Percentiles rank a stretch among this genome's conserved stretches.
Evolutionary conservation across 768 basidiomycete species (phyloP).

Genomic region (Kwoniella europaea): DNA sequence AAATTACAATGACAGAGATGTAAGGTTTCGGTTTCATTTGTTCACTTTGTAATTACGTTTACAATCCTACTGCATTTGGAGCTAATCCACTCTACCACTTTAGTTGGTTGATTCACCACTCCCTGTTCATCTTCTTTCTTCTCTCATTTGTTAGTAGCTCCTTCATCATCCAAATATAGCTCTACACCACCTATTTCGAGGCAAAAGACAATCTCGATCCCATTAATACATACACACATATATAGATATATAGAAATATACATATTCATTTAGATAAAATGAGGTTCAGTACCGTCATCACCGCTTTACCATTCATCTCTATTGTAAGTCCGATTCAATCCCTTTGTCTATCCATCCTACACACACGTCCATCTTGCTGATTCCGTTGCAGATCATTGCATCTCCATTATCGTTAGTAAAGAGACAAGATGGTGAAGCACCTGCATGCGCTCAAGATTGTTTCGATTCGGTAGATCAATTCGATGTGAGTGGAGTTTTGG

Average conservation of each 20-base stretch:
- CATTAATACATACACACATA: no score
- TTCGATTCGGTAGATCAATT: constrained; percentile 22
- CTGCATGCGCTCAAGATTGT: constrained; percentile 17
- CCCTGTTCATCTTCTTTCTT: background rate
- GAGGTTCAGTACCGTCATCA: background rate
- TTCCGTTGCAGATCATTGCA: constrained; percentile 6
- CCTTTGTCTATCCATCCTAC: background rate
- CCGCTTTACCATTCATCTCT: background rate
- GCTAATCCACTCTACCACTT: no score
- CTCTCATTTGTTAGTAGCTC: background rate
- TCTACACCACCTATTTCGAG: background rate
- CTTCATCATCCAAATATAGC: background rate
- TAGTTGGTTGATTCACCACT: background rate
- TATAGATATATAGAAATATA: background rate
- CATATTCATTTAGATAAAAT: background rate
- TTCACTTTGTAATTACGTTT: background rate
- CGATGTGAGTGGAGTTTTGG: constrained; percentile 12
- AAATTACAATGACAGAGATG: background rate
- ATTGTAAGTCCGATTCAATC: background rate
- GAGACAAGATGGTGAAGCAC: constrained; percentile 15
- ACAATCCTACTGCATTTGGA: no score
- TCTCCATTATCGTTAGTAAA: constrained; percentile 6
- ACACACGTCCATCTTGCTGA: background rate
- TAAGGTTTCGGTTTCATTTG: background rate
- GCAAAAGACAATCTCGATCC: no score